Conservation (phyloP, 768 basidiomycete species). For the Lyophyllum shimeji region DNA sequence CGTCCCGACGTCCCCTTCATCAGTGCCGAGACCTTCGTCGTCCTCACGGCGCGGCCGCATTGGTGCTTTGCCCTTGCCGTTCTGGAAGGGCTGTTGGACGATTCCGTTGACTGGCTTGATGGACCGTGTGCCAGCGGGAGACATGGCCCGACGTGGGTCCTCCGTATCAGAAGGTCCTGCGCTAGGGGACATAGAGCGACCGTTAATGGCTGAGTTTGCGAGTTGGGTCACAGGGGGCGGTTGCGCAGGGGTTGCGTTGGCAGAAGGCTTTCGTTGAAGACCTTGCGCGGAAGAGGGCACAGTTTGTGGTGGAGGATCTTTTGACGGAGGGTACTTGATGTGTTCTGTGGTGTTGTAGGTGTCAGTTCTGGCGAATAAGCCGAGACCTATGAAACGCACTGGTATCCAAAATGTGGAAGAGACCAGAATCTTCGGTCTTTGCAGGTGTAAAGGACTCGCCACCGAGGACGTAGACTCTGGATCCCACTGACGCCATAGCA, state of each 20-base stretch:
- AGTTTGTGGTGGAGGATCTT: constrained; percentile 19
- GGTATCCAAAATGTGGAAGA: constrained; percentile 93
- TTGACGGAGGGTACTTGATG: constrained; percentile 24
- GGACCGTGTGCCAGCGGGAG: constrained; percentile 53
- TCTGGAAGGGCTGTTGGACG: constrained; percentile 35
- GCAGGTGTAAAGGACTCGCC: constrained; percentile 84
- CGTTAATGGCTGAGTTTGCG: constrained; percentile 26
- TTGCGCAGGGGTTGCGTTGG: constrained; percentile 31
- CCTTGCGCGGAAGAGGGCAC: constrained; percentile 13
- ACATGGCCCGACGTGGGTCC: constrained; percentile 64
- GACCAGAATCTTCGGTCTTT: constrained; percentile 73
- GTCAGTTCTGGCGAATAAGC: too few relatives aligned
- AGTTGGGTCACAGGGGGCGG: constrained; percentile 24
- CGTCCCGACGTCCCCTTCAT: constrained; percentile 50
- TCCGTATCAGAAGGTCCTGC: constrained; percentile 47
- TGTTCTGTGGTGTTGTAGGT: constrained; percentile 20
- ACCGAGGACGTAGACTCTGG: constrained; percentile 89
- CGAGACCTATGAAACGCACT: constrained; percentile 76
- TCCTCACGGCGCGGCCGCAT: constrained; percentile 50
- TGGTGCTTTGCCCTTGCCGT: constrained; percentile 51
- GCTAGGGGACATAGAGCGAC: constrained; percentile 70
- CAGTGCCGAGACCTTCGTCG: constrained; percentile 40
- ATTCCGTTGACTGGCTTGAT: constrained; percentile 45
- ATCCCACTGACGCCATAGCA: constrained; percentile 94
- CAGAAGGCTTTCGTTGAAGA: constrained; percentile 47